Percentiles rank a stretch among this genome's conserved stretches.
These are phyloP conservation scores for Verticillium dahliae DNA, from an alignment of 2,329 filamentous ascomycete species.

Conservation along the genomic window DNA sequence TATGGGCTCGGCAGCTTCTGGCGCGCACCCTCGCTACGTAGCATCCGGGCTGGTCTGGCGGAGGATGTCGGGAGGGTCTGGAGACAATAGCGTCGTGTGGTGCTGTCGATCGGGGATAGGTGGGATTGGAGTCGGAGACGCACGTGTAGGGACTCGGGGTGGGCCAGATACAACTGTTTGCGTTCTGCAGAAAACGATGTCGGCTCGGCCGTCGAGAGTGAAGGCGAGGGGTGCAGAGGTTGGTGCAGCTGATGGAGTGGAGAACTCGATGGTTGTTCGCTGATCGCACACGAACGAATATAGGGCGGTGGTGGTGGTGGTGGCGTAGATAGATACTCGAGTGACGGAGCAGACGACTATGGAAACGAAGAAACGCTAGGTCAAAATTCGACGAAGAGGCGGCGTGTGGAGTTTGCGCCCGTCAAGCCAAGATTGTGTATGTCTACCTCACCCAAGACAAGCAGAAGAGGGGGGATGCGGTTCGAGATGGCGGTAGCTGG, in stretches of 20 bases:
- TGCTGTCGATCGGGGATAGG: background rate
- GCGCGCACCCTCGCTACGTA: constrained; percentile 8
- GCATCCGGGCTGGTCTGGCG: constrained; percentile 10
- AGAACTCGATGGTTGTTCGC: background rate
- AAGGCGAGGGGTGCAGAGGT: background rate
- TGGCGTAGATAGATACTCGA: background rate
- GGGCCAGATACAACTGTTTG: background rate
- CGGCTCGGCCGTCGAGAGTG: background rate
- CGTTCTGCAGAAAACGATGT: background rate
- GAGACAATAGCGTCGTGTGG: background rate
- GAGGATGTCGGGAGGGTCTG: background rate
- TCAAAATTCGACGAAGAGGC: background rate
- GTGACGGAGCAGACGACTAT: background rate
- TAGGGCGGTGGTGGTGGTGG: too few relatives aligned
- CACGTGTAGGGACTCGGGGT: background rate
- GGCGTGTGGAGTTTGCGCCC: background rate
- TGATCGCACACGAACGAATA: background rate
- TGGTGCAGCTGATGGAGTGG: background rate
- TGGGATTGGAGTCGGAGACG: background rate
- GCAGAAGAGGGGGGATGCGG: background rate
- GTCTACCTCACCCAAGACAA: background rate
- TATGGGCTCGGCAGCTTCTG: constrained; percentile 12
- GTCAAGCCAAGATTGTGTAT: background rate
- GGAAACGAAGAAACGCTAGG: background rate
- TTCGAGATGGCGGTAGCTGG: background rate